Conservation (phyloP, 257 asterid species). For the Ballota nigra region DNA sequence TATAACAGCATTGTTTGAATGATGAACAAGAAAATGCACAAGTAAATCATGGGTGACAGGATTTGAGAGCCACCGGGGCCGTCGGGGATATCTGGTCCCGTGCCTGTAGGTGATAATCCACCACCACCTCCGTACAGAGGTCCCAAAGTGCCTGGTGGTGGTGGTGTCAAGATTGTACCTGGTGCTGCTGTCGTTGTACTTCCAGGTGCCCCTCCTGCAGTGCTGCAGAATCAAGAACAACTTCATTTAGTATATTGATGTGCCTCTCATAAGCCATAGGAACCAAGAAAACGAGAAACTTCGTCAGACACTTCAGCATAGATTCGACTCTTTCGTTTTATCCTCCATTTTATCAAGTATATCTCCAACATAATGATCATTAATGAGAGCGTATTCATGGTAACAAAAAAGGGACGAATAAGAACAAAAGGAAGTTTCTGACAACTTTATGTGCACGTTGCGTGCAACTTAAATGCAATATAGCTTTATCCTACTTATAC, state of each 20-base stretch:
- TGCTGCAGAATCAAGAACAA: conserved; percentile 34
- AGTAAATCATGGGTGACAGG: conserved; percentile 13
- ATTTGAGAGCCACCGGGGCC: conserved; percentile 29
- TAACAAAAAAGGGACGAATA: neutral
- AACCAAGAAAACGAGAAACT: neutral
- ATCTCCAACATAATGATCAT: neutral
- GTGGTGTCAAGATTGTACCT: conserved; percentile 24
- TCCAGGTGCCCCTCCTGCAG: conserved; percentile 58
- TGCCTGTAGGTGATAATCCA: conserved; percentile 44
- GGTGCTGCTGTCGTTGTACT: conserved; percentile 30
- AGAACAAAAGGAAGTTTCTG: neutral
- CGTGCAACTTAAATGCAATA: neutral
- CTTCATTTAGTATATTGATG: neutral
- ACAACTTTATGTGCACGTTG: neutral
- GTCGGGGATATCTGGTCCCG: conserved; percentile 33
- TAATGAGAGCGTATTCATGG: neutral
- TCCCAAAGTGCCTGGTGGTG: conserved; percentile 38
- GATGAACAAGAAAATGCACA: conserved; percentile 32
- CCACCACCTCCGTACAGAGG: conserved; percentile 40
- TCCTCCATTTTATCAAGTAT: neutral
- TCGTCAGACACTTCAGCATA: too few relatives aligned
- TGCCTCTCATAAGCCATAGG: neutral
- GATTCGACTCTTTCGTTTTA: too few relatives aligned
- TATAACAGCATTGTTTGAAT: conserved; percentile 15
- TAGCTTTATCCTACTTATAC: neutral